These are phyloP conservation scores for Byssothecium circinans DNA, from an alignment of 2,329 filamentous ascomycete genomes.

Conservation along the genomic window DNA sequence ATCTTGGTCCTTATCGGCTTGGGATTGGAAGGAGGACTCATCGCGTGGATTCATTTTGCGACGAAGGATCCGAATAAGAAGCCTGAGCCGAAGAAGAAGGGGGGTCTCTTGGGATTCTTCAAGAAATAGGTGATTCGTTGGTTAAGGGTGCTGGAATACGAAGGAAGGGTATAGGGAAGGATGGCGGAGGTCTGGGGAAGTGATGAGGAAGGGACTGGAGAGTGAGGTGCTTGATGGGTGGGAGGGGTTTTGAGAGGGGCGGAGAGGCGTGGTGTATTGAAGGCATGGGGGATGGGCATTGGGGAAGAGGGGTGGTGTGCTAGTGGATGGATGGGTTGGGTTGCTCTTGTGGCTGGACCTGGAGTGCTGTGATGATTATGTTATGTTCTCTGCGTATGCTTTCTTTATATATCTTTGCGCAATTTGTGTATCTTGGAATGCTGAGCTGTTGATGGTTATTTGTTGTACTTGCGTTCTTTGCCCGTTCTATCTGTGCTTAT, in stretches of 20 bases:
- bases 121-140: constrained; percentile 6
- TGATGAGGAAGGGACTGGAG: neutral
- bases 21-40: constrained; percentile 21
- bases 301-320: neutral
- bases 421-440: neutral
- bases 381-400: neutral
- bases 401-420: neutral
- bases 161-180: neutral
- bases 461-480: no score
- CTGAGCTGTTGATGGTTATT: neutral
- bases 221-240: neutral
- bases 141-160: no score
- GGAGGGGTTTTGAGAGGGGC: neutral
- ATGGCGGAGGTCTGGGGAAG: neutral
- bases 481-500: no score
- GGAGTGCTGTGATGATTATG: neutral
- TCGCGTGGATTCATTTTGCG: constrained; percentile 34
- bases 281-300: neutral
- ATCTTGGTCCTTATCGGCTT: constrained; percentile 78
- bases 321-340: neutral
- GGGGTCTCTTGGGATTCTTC: constrained; percentile 24
- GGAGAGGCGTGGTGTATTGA: no score
- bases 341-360: neutral
- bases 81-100: constrained; percentile 26
- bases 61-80: constrained; percentile 34